Conservation (phyloP, 306 rosid species). For the Abrus precatorius region DNA sequence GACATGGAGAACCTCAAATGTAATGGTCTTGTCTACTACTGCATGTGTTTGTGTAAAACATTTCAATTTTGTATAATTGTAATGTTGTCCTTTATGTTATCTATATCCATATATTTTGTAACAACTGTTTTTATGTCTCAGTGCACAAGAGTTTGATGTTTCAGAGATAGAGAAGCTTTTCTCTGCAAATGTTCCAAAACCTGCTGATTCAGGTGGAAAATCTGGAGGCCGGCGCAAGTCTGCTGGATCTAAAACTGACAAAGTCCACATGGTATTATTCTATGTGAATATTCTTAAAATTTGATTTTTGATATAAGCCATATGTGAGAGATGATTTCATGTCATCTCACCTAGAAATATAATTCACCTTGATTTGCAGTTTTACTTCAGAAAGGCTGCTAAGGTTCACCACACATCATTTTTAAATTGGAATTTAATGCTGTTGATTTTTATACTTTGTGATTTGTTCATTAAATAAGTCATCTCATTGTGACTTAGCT, state of each 20-base stretch:
- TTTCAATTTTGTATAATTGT: conserved; percentile 22
- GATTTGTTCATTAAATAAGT: conserved; percentile 21
- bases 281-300: conserved; percentile 14
- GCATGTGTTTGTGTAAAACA: conserved; percentile 34
- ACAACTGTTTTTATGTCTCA: conserved; percentile 54
- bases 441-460: conserved; percentile 32
- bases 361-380: conserved; percentile 34
- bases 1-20: conserved; percentile 86
- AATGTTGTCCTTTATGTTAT: conserved; percentile 28
- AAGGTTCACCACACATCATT: conserved; percentile 19
- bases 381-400: conserved; percentile 37
- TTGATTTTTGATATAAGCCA: conserved; percentile 28
- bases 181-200: conserved; percentile 88
- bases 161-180: conserved; percentile 93
- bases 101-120: conserved; percentile 40
- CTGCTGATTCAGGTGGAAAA: conserved; percentile 76
- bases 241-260: conserved; percentile 84
- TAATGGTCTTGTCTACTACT: conserved; percentile 52
- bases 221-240: conserved; percentile 85
- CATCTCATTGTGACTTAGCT: conserved; percentile 35
- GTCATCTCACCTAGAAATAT: conserved; percentile 35
- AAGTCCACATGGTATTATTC: conserved; percentile 83
- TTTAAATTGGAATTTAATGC: conserved; percentile 35
- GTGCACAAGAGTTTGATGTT: conserved; percentile 94
- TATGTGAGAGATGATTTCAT: conserved; percentile 36